Evolutionary conservation across 2,329 filamentous ascomycete genomes (phyloP), one percentile per base, ranked within the genome.

Genomic region (Aureobasidium sp.): DNA sequence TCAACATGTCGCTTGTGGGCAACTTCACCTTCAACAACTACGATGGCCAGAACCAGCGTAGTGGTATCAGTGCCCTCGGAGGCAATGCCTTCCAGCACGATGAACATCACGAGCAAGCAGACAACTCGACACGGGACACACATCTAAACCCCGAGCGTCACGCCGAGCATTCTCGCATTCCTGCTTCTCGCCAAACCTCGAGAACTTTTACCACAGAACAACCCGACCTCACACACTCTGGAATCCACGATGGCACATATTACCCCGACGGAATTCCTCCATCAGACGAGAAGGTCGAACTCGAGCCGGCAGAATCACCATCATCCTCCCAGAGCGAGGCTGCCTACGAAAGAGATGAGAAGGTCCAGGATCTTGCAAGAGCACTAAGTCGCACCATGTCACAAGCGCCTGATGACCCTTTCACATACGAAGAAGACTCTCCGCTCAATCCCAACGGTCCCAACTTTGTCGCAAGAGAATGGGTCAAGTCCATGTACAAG

Each of bases 401-500:
- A 42, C 53, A 60, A 29, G 62, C 48, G 9, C 55, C 62, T 12
- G 62, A 63, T 20, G 75, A 75, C 62, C 74, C 74, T 2, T 76
- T 76, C 59, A 75, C 77, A 14, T 60, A 59, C 39, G 70, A 73
- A 31, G 67, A 75, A 34, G 76, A 73, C 62, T 79, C 78, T 0
- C 68, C 73, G 11, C 68, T 80, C n/a, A 77, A 81, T 63, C 79
- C 79, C 20, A 68, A 73, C 66, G 75, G 77, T 52, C 68, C 73
- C 1, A 74, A 80, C 67, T 81, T 81, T 74, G 76, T 74, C 48
- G 76, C 78, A 22, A 71, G 78, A 37, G 71, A 74, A 65, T 81
- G 79, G 79, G 76, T 77, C 47, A 80, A 79, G 69, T 76, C 77
- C 22, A 77, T 81, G 72, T 74, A 81, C 63, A 77, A 80, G 65